Percentiles rank a stretch among this genome's conserved stretches.
Conservation (phyloP, 1,139 yeast genomes). For the Geotrichum candidum region DNA sequence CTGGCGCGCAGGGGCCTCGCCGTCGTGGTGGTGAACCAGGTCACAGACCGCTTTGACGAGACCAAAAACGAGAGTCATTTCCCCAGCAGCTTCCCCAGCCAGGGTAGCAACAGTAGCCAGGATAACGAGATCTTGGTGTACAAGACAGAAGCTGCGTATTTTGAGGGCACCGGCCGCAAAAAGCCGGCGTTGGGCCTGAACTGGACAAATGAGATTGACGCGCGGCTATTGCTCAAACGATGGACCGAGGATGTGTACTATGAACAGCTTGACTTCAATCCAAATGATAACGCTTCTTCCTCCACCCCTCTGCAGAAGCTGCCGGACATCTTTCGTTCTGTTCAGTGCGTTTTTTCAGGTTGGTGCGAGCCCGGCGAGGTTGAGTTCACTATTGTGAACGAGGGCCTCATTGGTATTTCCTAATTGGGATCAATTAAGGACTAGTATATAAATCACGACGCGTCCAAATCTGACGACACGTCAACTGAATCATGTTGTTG, state of each 20-base stretch:
- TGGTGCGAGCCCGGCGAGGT: conserved; percentile 19
- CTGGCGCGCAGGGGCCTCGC: conserved; percentile 53
- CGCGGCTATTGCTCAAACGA: conserved; percentile 39
- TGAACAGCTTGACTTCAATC: not conserved
- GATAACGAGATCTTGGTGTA: not conserved
- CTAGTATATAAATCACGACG: not conserved
- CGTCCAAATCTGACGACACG: conserved; percentile 4
- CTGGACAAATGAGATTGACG: conserved; percentile 41
- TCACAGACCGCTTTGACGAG: conserved; percentile 45
- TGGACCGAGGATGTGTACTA: not conserved
- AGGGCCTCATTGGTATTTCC: conserved; percentile 8
- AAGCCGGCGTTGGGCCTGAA: conserved; percentile 42
- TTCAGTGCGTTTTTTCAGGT: conserved; percentile 19
- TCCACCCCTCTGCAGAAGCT: not conserved
- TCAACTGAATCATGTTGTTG: not conserved
- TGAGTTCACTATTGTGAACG: conserved; percentile 20
- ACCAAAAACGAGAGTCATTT: not conserved
- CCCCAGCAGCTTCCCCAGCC: not conserved
- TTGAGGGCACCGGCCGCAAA: conserved; percentile 19
- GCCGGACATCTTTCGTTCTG: not conserved
- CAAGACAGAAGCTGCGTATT: not conserved
- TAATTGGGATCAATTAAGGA: not conserved
- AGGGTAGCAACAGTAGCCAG: not conserved
- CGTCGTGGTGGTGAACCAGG: conserved; percentile 73
- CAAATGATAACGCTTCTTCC: no score